Percentiles rank a stretch among this genome's conserved stretches.
These are phyloP conservation scores for Mycena galopus DNA, from an alignment of 768 basidiomycete species.

Conservation along the genomic window DNA sequence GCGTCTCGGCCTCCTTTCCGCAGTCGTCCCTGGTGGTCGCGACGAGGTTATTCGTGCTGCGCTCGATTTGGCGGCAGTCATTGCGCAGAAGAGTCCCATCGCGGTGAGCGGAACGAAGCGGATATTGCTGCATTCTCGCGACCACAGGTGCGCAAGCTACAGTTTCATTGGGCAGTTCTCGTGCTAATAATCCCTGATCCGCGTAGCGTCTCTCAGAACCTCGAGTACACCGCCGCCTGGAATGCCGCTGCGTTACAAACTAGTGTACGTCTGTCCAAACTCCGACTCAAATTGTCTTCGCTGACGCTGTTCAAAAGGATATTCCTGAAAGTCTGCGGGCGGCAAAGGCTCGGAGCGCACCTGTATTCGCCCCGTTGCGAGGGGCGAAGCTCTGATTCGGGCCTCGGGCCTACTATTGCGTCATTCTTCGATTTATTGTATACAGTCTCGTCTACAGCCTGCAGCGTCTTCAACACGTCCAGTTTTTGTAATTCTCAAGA, in stretches of 20 bases:
- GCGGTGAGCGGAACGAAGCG: conserved; percentile 83
- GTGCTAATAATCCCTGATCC: neutral
- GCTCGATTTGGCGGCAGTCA: conserved; percentile 69
- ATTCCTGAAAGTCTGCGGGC: conserved; percentile 20
- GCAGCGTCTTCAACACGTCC: too few relatives aligned
- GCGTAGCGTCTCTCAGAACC: conserved; percentile 55
- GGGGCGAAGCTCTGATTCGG: neutral
- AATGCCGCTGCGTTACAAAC: conserved; percentile 59
- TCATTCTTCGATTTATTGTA: too few relatives aligned
- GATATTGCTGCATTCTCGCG: conserved; percentile 58
- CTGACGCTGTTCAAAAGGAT: neutral
- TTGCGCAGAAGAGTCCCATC: conserved; percentile 84
- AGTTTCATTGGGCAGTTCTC: neutral
- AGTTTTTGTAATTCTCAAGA: too few relatives aligned
- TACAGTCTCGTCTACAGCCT: too few relatives aligned
- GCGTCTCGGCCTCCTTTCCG: conserved; percentile 79
- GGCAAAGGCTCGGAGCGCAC: neutral
- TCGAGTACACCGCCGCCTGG: conserved; percentile 60
- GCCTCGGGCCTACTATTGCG: too few relatives aligned
- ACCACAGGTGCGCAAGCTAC: conserved; percentile 59
- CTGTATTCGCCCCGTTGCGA: conserved; percentile 6
- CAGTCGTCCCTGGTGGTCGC: conserved; percentile 65
- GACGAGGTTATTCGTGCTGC: conserved; percentile 78
- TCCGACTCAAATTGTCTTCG: too few relatives aligned
- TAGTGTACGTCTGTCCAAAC: conserved; percentile 42